Percentiles rank a stretch among this genome's conserved stretches.
Evolutionary conservation across 2,329 filamentous ascomycete genomes (phyloP).

Genomic region (Hymenoscyphus salicellus): DNA sequence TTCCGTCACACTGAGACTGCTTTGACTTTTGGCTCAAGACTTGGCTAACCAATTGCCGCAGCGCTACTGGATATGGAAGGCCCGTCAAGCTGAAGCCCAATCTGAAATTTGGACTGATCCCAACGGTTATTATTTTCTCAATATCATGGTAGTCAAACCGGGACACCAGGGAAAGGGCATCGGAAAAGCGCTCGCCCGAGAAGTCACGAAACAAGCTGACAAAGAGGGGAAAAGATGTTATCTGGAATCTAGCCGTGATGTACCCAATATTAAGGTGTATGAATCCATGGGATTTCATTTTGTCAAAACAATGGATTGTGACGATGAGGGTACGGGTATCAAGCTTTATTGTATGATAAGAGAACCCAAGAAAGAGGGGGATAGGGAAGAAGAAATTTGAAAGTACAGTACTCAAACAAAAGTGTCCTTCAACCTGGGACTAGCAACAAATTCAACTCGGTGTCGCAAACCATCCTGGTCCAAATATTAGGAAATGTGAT

Average conservation of each 20-base stretch:
- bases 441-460: neutral
- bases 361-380: constrained; percentile 34
- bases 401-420: neutral
- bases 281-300: constrained; percentile 65
- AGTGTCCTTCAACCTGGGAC: neutral
- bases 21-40: neutral
- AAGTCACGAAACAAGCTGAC: constrained; percentile 62
- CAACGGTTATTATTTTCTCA: constrained; percentile 71
- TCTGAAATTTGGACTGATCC: constrained; percentile 61
- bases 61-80: constrained; percentile 53
- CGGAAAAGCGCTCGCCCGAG: constrained; percentile 61
- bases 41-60: neutral
- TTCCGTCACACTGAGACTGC: neutral
- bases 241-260: constrained; percentile 65
- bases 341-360: constrained; percentile 51
- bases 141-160: constrained; percentile 68
- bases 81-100: constrained; percentile 60
- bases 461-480: too few relatives aligned
- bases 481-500: neutral
- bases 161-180: constrained; percentile 65
- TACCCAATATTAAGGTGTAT: constrained; percentile 70
- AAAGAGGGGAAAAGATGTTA: constrained; percentile 63
- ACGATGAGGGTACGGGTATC: constrained; percentile 48
- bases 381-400: neutral
- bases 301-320: constrained; percentile 63